Base-by-base conservation (phyloP, 345 rosid species). In the Hirschfeldia incana region DNA sequence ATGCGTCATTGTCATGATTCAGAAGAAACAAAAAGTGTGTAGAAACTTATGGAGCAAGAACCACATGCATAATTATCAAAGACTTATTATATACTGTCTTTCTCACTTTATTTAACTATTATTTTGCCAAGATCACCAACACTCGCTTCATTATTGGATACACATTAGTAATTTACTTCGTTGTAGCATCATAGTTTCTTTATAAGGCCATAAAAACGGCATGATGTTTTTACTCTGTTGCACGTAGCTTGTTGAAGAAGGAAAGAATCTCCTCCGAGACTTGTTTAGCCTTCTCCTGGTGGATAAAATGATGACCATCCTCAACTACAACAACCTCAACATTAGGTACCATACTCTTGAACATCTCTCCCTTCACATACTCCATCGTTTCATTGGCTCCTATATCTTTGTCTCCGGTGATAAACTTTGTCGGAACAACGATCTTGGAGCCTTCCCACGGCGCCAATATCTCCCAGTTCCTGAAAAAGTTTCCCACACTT, bases 381-480 rank as follows among this genome's bases (percentile, higher is more conserved):
- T 77, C 59, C 67, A 83, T 49, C 0, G 67, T 4, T 6, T 79
- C 83, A 15, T 86, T 84, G 44, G 83, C 83, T 26, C 90, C 89
- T 0, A 83, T 74, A 44, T 88, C 94, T 73, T 84, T 55, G 60
- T 2, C 78, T 4, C 92, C 93, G 8, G 79, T 78, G 0, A 89
- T 83, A 78, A 80, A 83, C 80, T 88, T 91, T 8, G 85, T 59
- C 2, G 90, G 91, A 77, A 89, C 85, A 0, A 44, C 49, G 21
- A 91, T 83, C 72, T 88, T 86, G 5, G 84, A 49, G 76, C 85
- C 90, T 76, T 86, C 84, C 93, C 93, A 87, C 3, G 89, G 81
- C 12, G 88, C 86, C 29, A 70, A 26, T 42, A 89, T 78, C 85
- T 89, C 92, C 93, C 91, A 89, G 8, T 86, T 89, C 92, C 97